Evolutionary conservation across 2,329 filamentous ascomycete genomes (phyloP).

Genomic region (Ceratocystis papillata): DNA sequence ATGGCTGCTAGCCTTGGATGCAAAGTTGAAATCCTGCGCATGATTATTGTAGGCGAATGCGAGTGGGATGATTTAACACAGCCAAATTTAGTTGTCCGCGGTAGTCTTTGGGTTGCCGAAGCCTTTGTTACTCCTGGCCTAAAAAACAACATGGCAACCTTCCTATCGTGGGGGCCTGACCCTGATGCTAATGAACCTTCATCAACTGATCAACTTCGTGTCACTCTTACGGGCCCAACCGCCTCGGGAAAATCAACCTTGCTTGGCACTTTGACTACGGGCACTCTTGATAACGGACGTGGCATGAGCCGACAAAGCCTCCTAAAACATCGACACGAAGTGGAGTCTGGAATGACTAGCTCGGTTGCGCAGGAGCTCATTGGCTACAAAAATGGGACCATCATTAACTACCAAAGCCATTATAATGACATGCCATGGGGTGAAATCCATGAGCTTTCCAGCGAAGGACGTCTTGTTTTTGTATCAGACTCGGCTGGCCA

Average conservation of each 20-base stretch:
- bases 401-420: slow-evolving; percentile 70
- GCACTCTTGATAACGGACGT: slow-evolving; percentile 79
- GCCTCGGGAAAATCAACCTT: slow-evolving; percentile 88
- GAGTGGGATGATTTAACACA: slow-evolving; percentile 45
- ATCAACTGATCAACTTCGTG: slow-evolving; percentile 62
- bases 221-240: slow-evolving; percentile 81
- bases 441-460: slow-evolving; percentile 75
- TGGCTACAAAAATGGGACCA: slow-evolving; percentile 54
- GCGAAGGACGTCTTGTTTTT: slow-evolving; percentile 67
- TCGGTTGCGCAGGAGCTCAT: slow-evolving; percentile 90
- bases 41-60: slow-evolving; percentile 75
- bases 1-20: slow-evolving; percentile 94
- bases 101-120: slow-evolving; percentile 74
- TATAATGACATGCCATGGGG: slow-evolving; percentile 86
- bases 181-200: slow-evolving; percentile 30
- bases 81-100: slow-evolving; percentile 27
- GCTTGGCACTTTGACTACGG: slow-evolving; percentile 77
- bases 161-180: slow-evolving; percentile 16
- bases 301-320: slow-evolving; percentile 82
- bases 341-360: slow-evolving; percentile 82
- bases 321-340: slow-evolving; percentile 86
- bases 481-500: slow-evolving; percentile 88
- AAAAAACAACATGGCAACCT: not conserved
- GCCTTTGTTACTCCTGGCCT: slow-evolving; percentile 71
- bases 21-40: slow-evolving; percentile 66